These are phyloP conservation scores for Sarcomyxa edulis DNA, from an alignment of 768 basidiomycete species.

Conservation along the genomic window DNA sequence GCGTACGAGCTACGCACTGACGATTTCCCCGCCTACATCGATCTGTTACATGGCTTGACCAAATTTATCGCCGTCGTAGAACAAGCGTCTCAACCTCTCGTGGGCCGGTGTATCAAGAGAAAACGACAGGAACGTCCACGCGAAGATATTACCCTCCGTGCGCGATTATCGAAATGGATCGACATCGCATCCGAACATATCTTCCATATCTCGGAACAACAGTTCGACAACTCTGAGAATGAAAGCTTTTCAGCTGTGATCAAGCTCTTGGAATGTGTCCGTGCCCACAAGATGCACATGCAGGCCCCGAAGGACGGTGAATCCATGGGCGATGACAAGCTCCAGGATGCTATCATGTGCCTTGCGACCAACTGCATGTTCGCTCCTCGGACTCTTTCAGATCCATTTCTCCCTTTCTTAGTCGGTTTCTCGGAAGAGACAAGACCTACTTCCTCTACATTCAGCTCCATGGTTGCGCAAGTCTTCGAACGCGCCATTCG, in stretches of 20 bases:
- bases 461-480: conserved; percentile 19
- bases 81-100: conserved; percentile 9
- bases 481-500: conserved; percentile 11
- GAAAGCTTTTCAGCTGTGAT: too few species aligned
- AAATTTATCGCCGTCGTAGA: conserved; percentile 7
- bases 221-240: too few species aligned
- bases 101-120: conserved; percentile 4
- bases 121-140: background rate
- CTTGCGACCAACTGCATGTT: background rate
- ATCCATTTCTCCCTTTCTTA: background rate
- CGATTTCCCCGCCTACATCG: conserved; percentile 20
- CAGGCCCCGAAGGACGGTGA: background rate
- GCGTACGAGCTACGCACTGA: conserved; percentile 8
- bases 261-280: too few species aligned
- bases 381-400: background rate
- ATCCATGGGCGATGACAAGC: background rate
- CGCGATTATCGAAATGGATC: background rate
- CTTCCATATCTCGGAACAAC: too few species aligned
- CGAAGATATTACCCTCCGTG: background rate
- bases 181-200: too few species aligned
- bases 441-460: conserved; percentile 18
- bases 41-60: conserved; percentile 23
- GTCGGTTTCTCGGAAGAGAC: background rate
- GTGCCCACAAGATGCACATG: background rate
- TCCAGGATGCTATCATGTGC: background rate